These are phyloP conservation scores for Pyrenochaeta sp. DNA, from an alignment of 2,329 filamentous ascomycete species.

Conservation along the genomic window DNA sequence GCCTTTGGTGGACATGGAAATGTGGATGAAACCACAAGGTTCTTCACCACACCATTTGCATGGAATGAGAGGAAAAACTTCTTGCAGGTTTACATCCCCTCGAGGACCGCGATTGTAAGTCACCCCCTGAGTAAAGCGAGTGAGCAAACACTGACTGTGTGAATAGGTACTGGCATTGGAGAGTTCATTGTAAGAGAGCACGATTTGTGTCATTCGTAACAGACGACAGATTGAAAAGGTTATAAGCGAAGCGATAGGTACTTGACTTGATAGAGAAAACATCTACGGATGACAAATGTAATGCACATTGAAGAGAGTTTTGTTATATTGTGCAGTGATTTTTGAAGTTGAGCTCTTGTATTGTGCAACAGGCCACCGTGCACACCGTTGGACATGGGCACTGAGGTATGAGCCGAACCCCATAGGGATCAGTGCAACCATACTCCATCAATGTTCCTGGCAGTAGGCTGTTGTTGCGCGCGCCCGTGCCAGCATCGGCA, in stretches of 20 bases:
- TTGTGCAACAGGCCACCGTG: no score
- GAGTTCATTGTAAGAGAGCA: slow-evolving; percentile 29
- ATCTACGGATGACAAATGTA: neutral
- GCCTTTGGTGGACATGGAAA: slow-evolving; percentile 82
- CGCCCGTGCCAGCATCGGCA: no score
- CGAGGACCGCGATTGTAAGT: slow-evolving; percentile 81
- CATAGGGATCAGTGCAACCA: no score
- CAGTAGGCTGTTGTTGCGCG: no score
- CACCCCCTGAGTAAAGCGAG: neutral
- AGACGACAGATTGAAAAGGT: neutral
- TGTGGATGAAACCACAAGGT: slow-evolving; percentile 80
- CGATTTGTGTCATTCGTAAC: neutral
- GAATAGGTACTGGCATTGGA: slow-evolving; percentile 38
- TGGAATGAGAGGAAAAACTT: slow-evolving; percentile 95
- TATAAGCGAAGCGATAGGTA: neutral
- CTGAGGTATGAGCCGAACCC: no score
- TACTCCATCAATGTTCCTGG: no score
- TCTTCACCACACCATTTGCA: slow-evolving; percentile 88
- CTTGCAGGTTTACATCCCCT: slow-evolving; percentile 89
- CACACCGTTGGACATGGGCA: no score
- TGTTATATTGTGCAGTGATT: neutral
- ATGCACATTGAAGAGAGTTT: neutral
- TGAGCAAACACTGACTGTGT: neutral
- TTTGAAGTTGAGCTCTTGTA: neutral
- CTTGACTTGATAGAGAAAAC: neutral